Evolutionary conservation across 768 basidiomycete genomes (phyloP), one percentile per base, ranked within the genome.

Genomic region (Mycena floridula): DNA sequence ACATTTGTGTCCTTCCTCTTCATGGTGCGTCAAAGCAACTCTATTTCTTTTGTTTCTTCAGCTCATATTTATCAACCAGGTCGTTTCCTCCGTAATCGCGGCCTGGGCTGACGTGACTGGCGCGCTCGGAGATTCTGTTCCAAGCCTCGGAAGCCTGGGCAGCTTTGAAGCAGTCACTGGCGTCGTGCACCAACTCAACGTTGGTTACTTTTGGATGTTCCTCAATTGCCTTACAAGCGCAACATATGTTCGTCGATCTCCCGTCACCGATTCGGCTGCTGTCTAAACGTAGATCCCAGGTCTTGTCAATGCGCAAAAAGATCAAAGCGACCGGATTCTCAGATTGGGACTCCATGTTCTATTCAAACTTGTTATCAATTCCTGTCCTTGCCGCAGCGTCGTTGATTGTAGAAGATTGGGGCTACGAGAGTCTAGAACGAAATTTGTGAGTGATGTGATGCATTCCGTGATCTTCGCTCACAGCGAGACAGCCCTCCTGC

Each of bases 321-420:
- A 98, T 99, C 72, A 97, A 97, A 69, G 63, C 73, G 32, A 97
- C 92, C 13, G 90, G 90, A 18, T 97, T 98, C 69, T 76, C 92
- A 40, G 95, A 99, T 57, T 96, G 93, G 94, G 95, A 97, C 58
- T 85, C 93, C 11, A 97, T 97, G 93, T 95, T 91, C 68, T 98
- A 98, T 72, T 96, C 95, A 70, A 99, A 98, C 63, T 61, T 97
- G 37, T 69, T 98, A 42, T 95, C 91, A 16, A 94, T 98, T 54
- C 96, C 96, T 4, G 82, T 97, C 28, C 70, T 99, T 36, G 73
- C 76, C 44, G 55, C 90, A 41, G 90, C 85, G 58, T 96, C 94
- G 7, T 52, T 98, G 51, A 52, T 91, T 39, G 64, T 85, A 24
- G 96, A 99, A 66, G 82, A 96, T 59, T 99, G 96, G 96, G 77